These are phyloP conservation scores for Tylopilus vinaceipallidus DNA, from an alignment of 768 basidiomycete genomes.

Conservation along the genomic window DNA sequence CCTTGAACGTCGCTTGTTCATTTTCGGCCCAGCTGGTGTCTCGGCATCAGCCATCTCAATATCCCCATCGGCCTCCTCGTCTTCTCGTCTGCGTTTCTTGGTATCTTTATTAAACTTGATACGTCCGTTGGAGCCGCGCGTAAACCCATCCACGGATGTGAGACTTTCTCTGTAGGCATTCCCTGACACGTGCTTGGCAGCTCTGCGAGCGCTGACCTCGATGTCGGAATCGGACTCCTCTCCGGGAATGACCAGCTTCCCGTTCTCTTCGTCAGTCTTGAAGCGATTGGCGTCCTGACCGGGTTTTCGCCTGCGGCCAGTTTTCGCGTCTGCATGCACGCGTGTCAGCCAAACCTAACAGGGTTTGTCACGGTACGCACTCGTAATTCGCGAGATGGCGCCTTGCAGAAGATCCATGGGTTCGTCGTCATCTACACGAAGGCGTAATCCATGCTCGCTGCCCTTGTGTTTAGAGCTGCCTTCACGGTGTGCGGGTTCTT, in stretches of 20 bases:
- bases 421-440: conserved; percentile 86
- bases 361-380: conserved; percentile 41
- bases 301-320: conserved; percentile 64
- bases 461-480: conserved; percentile 38
- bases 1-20: conserved; percentile 54
- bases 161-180: conserved; percentile 81
- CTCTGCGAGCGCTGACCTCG: conserved; percentile 38
- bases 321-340: conserved; percentile 37
- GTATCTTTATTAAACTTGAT: conserved; percentile 97
- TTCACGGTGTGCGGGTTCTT: conserved; percentile 35
- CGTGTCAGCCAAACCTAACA: conserved; percentile 1
- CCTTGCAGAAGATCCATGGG: conserved; percentile 94
- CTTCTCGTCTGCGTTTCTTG: conserved; percentile 82
- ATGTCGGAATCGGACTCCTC: conserved; percentile 50
- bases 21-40: conserved; percentile 39
- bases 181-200: conserved; percentile 58
- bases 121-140: conserved; percentile 76
- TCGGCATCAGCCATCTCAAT: conserved; percentile 78
- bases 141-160: conserved; percentile 87
- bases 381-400: conserved; percentile 64
- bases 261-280: conserved; percentile 81
- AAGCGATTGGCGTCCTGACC: conserved; percentile 85
- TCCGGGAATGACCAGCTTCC: conserved; percentile 73
- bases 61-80: conserved; percentile 57
- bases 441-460: conserved; percentile 51